Evolutionary conservation across 768 basidiomycete genomes (phyloP).

Genomic region (Fomitopsis pulvina): DNA sequence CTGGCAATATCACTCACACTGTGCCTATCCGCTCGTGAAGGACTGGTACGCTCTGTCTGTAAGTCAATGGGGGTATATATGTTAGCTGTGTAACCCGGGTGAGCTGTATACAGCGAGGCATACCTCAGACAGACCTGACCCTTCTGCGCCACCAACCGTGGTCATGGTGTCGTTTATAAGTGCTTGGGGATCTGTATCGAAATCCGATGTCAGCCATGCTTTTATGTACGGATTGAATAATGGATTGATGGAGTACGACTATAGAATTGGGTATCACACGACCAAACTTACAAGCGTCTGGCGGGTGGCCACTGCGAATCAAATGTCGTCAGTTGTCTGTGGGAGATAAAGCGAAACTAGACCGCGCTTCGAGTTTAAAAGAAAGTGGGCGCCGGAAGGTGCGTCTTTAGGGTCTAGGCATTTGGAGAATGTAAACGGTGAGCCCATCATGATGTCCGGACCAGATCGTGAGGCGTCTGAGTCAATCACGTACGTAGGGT

Average conservation of each 20-base stretch:
- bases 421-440: too few relatives aligned
- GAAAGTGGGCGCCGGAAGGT: too few relatives aligned
- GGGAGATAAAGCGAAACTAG: background rate
- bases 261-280: slow-evolving; percentile 2
- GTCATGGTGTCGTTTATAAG: background rate
- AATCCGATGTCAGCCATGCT: background rate
- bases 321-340: background rate
- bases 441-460: too few relatives aligned
- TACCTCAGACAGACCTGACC: background rate
- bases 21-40: too few relatives aligned
- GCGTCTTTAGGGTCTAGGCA: too few relatives aligned
- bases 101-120: background rate
- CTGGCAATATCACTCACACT: too few relatives aligned
- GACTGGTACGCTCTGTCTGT: too few relatives aligned
- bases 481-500: too few relatives aligned
- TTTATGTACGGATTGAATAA: background rate
- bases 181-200: background rate
- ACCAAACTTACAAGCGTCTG: slow-evolving; percentile 2
- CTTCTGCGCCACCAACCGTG: background rate
- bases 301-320: background rate
- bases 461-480: too few relatives aligned
- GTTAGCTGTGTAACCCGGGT: background rate
- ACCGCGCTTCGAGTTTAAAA: background rate
- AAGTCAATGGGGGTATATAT: background rate
- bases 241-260: background rate